Evolutionary conservation across 2,329 filamentous ascomycete species (phyloP).

Genomic region (Polychaeton citri): DNA sequence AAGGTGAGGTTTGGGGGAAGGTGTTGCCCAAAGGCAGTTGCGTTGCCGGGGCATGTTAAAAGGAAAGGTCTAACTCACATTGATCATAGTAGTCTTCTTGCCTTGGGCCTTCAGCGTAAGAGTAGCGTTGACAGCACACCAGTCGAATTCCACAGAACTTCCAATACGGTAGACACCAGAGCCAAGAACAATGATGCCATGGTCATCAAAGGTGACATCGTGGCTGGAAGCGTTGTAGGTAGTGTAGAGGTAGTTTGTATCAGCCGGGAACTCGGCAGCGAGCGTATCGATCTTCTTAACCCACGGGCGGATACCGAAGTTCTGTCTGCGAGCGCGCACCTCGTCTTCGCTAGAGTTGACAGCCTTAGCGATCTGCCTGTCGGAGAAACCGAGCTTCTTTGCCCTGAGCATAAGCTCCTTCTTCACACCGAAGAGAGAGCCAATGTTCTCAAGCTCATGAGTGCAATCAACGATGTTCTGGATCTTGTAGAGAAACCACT

Average conservation of each 20-base stretch:
- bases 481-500: constrained; percentile 98
- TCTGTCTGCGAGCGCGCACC: constrained; percentile 70
- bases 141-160: constrained; percentile 96
- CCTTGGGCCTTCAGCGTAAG: constrained; percentile 72
- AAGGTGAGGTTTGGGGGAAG: too few relatives aligned
- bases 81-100: constrained; percentile 97
- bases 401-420: constrained; percentile 79
- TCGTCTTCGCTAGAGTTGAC: constrained; percentile 80
- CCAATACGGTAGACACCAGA: constrained; percentile 96
- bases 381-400: constrained; percentile 96
- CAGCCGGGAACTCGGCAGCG: constrained; percentile 87
- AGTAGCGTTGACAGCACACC: constrained; percentile 89
- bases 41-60: too few relatives aligned
- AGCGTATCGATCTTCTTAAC: constrained; percentile 98
- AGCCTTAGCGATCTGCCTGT: constrained; percentile 81
- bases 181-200: constrained; percentile 78
- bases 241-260: constrained; percentile 93
- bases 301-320: constrained; percentile 83
- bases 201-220: constrained; percentile 87
- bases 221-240: constrained; percentile 94
- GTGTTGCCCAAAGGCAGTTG: too few relatives aligned
- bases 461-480: constrained; percentile 92
- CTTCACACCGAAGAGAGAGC: constrained; percentile 70
- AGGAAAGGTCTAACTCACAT: constrained; percentile 34
- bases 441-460: constrained; percentile 70